Evolutionary conservation across 306 rosid genomes (phyloP).

Genomic region (Prunus padus): DNA sequence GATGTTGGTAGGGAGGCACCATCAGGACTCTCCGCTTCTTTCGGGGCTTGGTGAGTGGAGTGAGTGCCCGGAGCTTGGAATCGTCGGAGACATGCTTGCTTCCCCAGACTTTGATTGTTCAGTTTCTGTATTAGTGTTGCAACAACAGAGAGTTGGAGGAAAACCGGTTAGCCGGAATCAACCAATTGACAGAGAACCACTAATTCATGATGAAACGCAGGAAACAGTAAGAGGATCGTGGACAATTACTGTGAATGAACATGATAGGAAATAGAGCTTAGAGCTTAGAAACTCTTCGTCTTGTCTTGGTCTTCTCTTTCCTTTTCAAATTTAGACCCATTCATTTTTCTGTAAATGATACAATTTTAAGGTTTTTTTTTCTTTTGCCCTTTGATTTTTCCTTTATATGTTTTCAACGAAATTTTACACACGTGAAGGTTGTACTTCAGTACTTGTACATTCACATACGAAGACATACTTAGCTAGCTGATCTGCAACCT

Average conservation of each 20-base stretch:
- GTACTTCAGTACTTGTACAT: no score
- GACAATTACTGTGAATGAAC: conserved; percentile 36
- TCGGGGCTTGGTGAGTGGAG: conserved; percentile 55
- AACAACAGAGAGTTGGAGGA: conserved; percentile 58
- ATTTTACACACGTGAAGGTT: no score
- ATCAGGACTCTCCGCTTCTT: conserved; percentile 37
- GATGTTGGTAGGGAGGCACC: conserved; percentile 56
- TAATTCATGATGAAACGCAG: conserved; percentile 26
- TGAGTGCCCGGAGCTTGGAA: conserved; percentile 65
- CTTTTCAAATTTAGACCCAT: background rate
- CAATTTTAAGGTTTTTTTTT: background rate
- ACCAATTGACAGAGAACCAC: conserved; percentile 21
- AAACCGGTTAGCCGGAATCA: conserved; percentile 3
- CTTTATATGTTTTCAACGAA: no score
- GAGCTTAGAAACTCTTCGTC: background rate
- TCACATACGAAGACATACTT: no score
- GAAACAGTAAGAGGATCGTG: conserved; percentile 24
- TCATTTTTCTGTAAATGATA: conserved; percentile 6
- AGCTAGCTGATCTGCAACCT: no score
- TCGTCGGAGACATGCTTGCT: conserved; percentile 66
- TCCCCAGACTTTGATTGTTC: conserved; percentile 47
- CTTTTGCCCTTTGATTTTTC: background rate
- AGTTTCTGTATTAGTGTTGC: conserved; percentile 62
- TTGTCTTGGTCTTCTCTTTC: background rate
- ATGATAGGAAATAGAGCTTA: background rate